These are phyloP conservation scores for Naganishia vaughanmartiniae DNA, from an alignment of 768 basidiomycete species.

Conservation along the genomic window DNA sequence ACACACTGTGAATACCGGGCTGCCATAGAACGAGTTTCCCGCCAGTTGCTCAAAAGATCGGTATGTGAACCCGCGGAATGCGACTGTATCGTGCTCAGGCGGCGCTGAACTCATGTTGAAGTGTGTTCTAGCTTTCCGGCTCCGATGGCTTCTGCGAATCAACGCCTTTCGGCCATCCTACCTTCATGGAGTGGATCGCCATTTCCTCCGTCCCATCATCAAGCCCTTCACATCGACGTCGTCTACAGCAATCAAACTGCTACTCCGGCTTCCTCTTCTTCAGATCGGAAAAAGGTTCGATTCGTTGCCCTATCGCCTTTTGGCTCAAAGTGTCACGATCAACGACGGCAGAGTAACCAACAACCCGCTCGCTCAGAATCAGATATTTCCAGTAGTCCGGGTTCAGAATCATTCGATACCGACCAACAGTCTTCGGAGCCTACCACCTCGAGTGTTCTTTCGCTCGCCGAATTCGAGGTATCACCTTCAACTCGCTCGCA, in stretches of 20 bases:
- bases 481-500: background rate
- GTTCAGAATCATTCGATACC: background rate
- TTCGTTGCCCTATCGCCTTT: background rate
- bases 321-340: background rate
- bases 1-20: too few species aligned
- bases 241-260: background rate
- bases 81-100: background rate
- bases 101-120: background rate
- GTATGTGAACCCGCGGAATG: background rate
- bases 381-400: background rate
- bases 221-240: background rate
- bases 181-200: background rate
- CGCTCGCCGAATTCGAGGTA: background rate
- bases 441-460: background rate
- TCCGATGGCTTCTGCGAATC: constrained; percentile 2
- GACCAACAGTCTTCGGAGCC: background rate
- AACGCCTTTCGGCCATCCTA: background rate
- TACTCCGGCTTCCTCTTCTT: background rate
- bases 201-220: background rate
- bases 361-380: background rate
- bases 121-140: background rate
- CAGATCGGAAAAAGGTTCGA: background rate
- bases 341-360: background rate
- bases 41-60: background rate
- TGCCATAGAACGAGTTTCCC: background rate